phyloP scores from a whole-genome alignment of 2,329 filamentous ascomycete genomes.

The Fusarium austroafricanum region DNA sequence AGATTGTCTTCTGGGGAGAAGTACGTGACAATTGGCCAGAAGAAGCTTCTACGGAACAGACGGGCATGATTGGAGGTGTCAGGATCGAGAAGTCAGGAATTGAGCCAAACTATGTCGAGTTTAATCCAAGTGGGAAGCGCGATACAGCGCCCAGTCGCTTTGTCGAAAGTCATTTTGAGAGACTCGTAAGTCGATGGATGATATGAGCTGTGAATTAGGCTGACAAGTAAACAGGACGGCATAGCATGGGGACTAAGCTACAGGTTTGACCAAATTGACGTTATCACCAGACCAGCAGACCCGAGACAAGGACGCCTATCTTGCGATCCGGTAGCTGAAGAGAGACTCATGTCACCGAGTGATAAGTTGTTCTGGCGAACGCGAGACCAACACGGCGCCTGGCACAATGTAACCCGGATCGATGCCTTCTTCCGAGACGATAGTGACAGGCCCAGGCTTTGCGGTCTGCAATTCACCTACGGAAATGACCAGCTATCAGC shows the following conservation, averaged over 20 bases:
- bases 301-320: background rate
- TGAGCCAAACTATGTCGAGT: background rate
- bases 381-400: no score
- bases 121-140: background rate
- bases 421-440: no score
- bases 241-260: background rate
- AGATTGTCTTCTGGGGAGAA: constrained; percentile 2
- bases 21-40: no score
- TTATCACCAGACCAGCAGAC: background rate
- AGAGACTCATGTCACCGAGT: no score
- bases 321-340: accelerated
- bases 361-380: no score
- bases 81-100: background rate
- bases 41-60: no score
- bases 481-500: no score
- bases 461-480: no score
- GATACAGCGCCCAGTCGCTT: background rate
- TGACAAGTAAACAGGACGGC: background rate
- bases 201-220: background rate
- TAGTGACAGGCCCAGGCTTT: no score
- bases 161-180: background rate
- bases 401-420: no score
- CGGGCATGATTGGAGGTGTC: background rate
- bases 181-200: background rate
- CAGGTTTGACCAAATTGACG: background rate